These are phyloP conservation scores for Fremontodendron californicum DNA, from an alignment of 345 rosid genomes.

Conservation along the genomic window DNA sequence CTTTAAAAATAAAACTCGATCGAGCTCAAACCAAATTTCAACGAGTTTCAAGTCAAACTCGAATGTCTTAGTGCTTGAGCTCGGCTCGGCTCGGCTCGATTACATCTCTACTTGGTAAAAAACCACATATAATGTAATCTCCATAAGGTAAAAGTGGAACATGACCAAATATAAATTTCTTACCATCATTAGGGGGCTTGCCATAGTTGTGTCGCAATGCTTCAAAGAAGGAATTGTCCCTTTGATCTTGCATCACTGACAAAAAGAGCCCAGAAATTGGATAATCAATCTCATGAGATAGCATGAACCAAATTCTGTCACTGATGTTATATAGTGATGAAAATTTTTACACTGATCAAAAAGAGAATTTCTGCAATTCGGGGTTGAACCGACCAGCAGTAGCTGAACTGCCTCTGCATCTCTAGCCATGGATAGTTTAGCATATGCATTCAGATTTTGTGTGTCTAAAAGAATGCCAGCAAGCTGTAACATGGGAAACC, in stretches of 20 bases:
- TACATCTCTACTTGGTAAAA: no score
- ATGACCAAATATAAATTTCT: slow-evolving; percentile 1
- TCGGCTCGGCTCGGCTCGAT: no score
- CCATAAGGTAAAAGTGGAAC: background rate
- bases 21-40: no score
- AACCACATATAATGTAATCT: background rate
- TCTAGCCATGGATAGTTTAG: slow-evolving; percentile 37
- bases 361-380: slow-evolving; percentile 39
- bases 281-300: slow-evolving; percentile 10
- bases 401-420: slow-evolving; percentile 66
- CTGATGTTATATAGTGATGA: background rate
- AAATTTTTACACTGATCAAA: slow-evolving; percentile 43
- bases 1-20: no score
- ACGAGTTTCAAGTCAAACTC: no score
- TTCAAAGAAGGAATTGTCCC: slow-evolving; percentile 35
- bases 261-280: background rate
- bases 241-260: slow-evolving; percentile 51
- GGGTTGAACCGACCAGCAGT: slow-evolving; percentile 45
- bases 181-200: slow-evolving; percentile 39
- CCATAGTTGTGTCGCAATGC: slow-evolving; percentile 42
- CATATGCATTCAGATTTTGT: slow-evolving; percentile 37
- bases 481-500: slow-evolving; percentile 37
- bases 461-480: slow-evolving; percentile 64
- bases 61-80: no score
- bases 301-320: background rate